Evolutionary conservation across 2,329 filamentous ascomycete genomes (phyloP).

Genomic region (Elsinoe arachidis): DNA sequence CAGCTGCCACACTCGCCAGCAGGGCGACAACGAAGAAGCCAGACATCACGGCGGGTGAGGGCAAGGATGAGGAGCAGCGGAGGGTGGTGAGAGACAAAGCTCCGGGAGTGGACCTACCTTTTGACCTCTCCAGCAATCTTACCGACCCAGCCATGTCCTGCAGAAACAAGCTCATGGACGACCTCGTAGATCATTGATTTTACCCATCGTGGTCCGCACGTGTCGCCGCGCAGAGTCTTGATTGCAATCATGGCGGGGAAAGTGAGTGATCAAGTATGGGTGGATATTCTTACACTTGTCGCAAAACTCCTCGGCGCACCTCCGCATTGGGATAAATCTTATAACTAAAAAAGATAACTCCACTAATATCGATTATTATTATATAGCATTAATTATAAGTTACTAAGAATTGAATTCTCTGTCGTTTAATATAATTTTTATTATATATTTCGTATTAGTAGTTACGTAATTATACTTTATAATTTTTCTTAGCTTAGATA

Average conservation of each 20-base stretch:
- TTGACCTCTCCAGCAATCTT: not conserved
- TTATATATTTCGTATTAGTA: too few relatives aligned
- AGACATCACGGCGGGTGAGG: not conserved
- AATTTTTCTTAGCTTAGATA: too few relatives aligned
- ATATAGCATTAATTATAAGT: too few relatives aligned
- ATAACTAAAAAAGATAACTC: too few relatives aligned
- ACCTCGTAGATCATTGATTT: constrained; percentile 1
- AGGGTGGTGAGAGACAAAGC: not conserved
- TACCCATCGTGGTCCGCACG: not conserved
- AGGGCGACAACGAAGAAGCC: not conserved
- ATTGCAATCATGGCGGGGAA: constrained; percentile 5
- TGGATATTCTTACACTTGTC: too few relatives aligned
- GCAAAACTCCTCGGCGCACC: too few relatives aligned
- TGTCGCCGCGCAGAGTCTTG: not conserved
- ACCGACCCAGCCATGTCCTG: not conserved
- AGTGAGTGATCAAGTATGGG: too few relatives aligned
- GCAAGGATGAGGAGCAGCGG: not conserved
- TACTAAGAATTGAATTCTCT: too few relatives aligned
- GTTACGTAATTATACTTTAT: too few relatives aligned
- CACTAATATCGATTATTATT: too few relatives aligned
- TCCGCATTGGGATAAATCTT: too few relatives aligned
- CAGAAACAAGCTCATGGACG: constrained; percentile 1
- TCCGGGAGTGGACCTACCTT: not conserved
- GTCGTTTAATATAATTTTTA: too few relatives aligned
- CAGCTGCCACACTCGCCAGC: not conserved